These are phyloP conservation scores for Colletotrichum abscissum DNA, from an alignment of 2,329 filamentous ascomycete genomes.

Conservation along the genomic window DNA sequence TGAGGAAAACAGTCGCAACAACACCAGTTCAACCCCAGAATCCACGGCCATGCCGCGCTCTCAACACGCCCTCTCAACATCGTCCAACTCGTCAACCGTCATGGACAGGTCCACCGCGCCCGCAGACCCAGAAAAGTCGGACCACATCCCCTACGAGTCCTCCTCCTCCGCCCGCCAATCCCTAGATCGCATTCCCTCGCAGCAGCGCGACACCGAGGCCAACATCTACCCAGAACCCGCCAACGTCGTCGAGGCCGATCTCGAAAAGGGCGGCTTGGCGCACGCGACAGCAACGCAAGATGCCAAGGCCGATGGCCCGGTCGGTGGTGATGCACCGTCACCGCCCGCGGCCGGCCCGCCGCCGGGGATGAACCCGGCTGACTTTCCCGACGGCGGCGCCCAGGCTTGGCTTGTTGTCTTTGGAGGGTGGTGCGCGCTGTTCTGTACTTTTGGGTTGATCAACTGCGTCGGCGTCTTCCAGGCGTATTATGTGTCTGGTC, in stretches of 20 bases:
- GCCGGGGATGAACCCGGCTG: conserved; percentile 51
- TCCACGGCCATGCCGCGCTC: conserved; percentile 13
- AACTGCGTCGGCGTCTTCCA: conserved; percentile 67
- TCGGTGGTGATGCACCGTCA: neutral
- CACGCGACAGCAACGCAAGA: neutral
- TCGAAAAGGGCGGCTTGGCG: conserved; percentile 45
- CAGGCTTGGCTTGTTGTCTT: conserved; percentile 69
- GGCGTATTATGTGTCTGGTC: conserved; percentile 64
- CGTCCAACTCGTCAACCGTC: conserved; percentile 36
- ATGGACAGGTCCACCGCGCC: conserved; percentile 20
- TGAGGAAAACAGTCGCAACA: neutral
- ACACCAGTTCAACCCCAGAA: neutral
- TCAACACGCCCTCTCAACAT: conserved; percentile 21
- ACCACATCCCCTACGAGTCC: conserved; percentile 34
- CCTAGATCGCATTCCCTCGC: conserved; percentile 44
- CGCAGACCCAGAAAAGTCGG: conserved; percentile 31
- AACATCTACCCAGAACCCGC: conserved; percentile 46
- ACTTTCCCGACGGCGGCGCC: conserved; percentile 69
- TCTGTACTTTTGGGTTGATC: conserved; percentile 57
- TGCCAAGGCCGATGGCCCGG: conserved; percentile 34
- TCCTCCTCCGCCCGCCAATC: conserved; percentile 33
- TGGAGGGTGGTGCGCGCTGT: conserved; percentile 55
- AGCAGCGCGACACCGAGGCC: conserved; percentile 47
- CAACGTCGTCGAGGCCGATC: conserved; percentile 44
- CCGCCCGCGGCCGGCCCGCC: conserved; percentile 28